Conservation (phyloP, 2,329 filamentous ascomycete genomes). For the Catunica adiposa region DNA sequence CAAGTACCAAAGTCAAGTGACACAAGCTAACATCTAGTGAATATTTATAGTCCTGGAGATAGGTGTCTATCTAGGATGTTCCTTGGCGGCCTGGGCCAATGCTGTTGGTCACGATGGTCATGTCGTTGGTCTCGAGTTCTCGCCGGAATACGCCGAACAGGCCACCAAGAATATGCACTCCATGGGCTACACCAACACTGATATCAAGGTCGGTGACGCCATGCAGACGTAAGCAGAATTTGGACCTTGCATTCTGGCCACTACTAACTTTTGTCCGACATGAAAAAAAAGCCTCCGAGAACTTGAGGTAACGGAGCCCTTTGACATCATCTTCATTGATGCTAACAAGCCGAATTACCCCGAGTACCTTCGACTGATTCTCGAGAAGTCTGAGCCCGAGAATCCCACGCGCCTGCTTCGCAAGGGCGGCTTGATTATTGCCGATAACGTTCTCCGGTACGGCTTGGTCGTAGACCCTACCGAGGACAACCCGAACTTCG, state of each 20-base stretch:
- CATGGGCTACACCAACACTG: constrained; percentile 5
- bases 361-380: constrained; percentile 29
- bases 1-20: not conserved
- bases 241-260: not conserved
- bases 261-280: not conserved
- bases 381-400: constrained; percentile 27
- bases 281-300: constrained; percentile 19
- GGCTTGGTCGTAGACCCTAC: constrained; percentile 30
- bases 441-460: constrained; percentile 36
- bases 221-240: not conserved
- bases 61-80: constrained; percentile 19
- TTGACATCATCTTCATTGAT: constrained; percentile 38
- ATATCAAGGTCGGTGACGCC: constrained; percentile 8
- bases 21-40: not conserved
- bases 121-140: constrained; percentile 15
- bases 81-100: constrained; percentile 17
- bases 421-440: constrained; percentile 33
- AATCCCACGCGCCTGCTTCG: constrained; percentile 27
- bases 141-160: not conserved
- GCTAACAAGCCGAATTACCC: constrained; percentile 37
- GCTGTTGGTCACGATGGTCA: constrained; percentile 18
- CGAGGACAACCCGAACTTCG: constrained; percentile 21
- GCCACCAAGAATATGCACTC: not conserved
- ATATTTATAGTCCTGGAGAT: constrained; percentile 20
- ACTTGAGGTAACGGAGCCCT: constrained; percentile 26